A percentile compares a stretch with the other conserved stretches of the same genome.
phyloP scores from a whole-genome alignment of 768 basidiomycete genomes.

The Leccinum variicolor region DNA sequence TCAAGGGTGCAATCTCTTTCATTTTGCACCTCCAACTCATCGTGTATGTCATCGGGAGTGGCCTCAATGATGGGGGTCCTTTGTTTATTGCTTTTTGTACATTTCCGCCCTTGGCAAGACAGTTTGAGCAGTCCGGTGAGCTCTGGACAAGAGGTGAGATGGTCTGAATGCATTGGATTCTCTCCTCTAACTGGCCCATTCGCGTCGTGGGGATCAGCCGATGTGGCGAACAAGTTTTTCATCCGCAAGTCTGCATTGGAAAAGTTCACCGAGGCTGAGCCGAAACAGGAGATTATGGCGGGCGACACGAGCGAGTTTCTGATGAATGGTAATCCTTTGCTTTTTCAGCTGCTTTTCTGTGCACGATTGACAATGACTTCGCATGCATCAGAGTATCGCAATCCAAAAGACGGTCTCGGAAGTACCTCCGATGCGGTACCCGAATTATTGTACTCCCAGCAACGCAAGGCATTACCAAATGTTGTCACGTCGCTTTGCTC shows the following conservation, averaged over 20 bases:
- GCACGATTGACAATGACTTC: neutral
- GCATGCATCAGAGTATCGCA: conserved; percentile 19
- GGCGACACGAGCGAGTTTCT: conserved; percentile 16
- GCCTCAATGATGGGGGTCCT: conserved; percentile 18
- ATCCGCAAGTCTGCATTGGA: conserved; percentile 21
- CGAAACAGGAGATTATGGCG: conserved; percentile 24
- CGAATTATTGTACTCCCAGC: conserved; percentile 11
- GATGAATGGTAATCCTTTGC: conserved; percentile 6
- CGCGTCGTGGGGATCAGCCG: conserved; percentile 1
- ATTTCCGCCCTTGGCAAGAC: conserved; percentile 6
- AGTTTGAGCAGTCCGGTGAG: neutral
- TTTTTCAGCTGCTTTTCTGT: neutral
- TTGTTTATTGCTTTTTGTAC: conserved; percentile 20
- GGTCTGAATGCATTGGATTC: neutral
- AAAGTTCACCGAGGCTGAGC: neutral
- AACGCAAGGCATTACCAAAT: neutral
- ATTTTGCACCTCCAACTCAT: conserved; percentile 24
- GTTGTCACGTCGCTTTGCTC: conserved; percentile 11
- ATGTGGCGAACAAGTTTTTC: conserved; percentile 15
- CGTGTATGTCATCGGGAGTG: conserved; percentile 11
- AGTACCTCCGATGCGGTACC: conserved; percentile 8
- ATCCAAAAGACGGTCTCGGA: conserved; percentile 17
- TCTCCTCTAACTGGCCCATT: neutral
- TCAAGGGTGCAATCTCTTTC: conserved; percentile 12
- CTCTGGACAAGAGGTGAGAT: conserved; percentile 23